Evolutionary conservation across 2,329 filamentous ascomycete genomes (phyloP), one percentile per base, ranked within the genome.

Genomic region (Diplodia sapinea): DNA sequence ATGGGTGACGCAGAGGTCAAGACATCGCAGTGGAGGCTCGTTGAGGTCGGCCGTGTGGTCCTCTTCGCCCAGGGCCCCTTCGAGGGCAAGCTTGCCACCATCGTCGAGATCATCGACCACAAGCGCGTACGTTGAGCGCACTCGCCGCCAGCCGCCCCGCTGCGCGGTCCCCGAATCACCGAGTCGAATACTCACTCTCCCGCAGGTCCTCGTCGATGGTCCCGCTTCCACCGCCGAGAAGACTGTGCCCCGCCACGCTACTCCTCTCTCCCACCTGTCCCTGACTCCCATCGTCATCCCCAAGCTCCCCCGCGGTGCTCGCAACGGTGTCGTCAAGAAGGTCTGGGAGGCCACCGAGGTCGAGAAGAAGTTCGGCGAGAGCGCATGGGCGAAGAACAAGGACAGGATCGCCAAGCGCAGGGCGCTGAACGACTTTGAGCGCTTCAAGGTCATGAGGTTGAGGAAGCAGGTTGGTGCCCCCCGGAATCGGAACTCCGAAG

Each of bases 101-200:
- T 99, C 80, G 93, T 97, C 84, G 94, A 99, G 90, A 98, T 99
- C 84, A 95, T 99, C 86, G 95, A 99, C 86, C 94, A 99, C 91
- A 97, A 97, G 89, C 93, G 95, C 86, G 95, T 99, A 96, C 82
- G 95, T 93, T 80, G 51, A 63, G 43, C 51, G 51, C 20, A 31
- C 20, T 23, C 51, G 23, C 54, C 15, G 43, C 59, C 36, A 31
- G 43, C 51, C 50, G 57, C 66, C 23, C 17, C 33, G 36, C 15
- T 36, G 50, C 54, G 26, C 54, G 20, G n/a, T 15, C 51, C 33
- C 51, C 31, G 65, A 20, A 54, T 8, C n/a, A n/a, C 33, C 15
- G 33, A 54, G 15, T 61, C 23, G 59, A 23, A 13, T 20, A 59
- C 76, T 78, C 70, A 79, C 73, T 71, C 61, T n/a, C 13, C 50